phyloP scores from a whole-genome alignment of 441 rosid genomes.

The Syzygium syzygioides region DNA sequence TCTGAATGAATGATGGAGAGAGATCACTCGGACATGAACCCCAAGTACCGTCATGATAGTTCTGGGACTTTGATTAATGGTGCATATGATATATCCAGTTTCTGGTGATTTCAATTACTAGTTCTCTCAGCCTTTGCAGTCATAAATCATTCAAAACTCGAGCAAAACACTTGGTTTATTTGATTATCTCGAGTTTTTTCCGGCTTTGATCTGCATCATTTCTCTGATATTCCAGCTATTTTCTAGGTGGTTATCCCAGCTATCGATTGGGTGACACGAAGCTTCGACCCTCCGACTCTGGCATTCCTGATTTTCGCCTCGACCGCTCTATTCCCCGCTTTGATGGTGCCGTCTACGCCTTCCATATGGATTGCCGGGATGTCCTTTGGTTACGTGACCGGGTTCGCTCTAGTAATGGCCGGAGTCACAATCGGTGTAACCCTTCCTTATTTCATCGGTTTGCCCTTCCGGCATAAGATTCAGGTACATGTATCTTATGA shows the following conservation, averaged over 20 bases:
- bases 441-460: constrained; percentile 8
- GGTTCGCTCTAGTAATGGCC: neutral
- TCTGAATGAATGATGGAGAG: neutral
- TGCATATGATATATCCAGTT: neutral
- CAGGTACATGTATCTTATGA: neutral
- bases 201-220: neutral
- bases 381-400: constrained; percentile 1
- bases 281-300: neutral
- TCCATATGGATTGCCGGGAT: constrained; percentile 11
- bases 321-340: neutral
- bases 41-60: neutral
- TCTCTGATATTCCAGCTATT: neutral
- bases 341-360: constrained; percentile 3
- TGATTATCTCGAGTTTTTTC: neutral
- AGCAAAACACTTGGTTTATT: neutral
- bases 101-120: neutral
- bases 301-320: constrained; percentile 1
- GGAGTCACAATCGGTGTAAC: neutral
- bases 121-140: neutral
- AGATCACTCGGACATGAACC: neutral
- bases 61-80: neutral
- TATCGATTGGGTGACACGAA: neutral
- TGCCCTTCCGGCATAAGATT: neutral
- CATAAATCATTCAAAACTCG: neutral
- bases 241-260: neutral